Evolutionary conservation across 495 filamentous ascomycete genomes (phyloP).

Genomic region (Neurospora sp.): DNA sequence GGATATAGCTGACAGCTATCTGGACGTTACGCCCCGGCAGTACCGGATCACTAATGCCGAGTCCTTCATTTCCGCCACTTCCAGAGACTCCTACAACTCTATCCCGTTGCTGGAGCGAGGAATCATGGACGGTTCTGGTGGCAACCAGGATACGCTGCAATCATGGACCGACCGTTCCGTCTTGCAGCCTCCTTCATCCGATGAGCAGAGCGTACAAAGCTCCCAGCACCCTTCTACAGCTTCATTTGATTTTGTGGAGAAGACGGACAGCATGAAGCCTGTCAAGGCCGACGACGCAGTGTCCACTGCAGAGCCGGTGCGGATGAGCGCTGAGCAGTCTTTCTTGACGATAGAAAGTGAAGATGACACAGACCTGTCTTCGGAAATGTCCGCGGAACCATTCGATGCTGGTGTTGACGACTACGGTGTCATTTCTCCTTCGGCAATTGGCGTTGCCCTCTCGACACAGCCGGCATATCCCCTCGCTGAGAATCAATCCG

Average conservation of each 20-base stretch:
- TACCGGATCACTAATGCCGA: constrained; percentile 21
- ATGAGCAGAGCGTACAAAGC: constrained; percentile 21
- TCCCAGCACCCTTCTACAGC: constrained; percentile 19
- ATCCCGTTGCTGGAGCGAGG: constrained; percentile 68
- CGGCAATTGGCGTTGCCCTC: constrained; percentile 34
- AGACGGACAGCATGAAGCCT: constrained; percentile 34
- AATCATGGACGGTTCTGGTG: constrained; percentile 45
- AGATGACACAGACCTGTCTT: constrained; percentile 65
- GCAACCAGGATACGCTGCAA: constrained; percentile 22
- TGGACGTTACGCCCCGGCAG: constrained; percentile 10
- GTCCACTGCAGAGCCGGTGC: constrained; percentile 1
- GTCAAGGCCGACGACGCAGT: constrained; percentile 20
- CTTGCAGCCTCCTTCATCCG: constrained; percentile 26
- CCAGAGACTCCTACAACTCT: constrained; percentile 58
- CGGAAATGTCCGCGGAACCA: constrained; percentile 65
- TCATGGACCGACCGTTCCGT: constrained; percentile 40
- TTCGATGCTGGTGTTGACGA: constrained; percentile 40
- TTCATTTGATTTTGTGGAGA: constrained; percentile 40
- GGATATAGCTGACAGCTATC: constrained; percentile 11
- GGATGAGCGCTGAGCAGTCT: constrained; percentile 38
- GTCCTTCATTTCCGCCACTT: constrained; percentile 41
- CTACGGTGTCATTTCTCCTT: constrained; percentile 17
- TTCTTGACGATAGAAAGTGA: constrained; percentile 62
- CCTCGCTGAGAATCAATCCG: constrained; percentile 30
- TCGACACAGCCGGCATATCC: constrained; percentile 52